Evolutionary conservation across 2,329 filamentous ascomycete species (phyloP).

Genomic region (Xylaria multiplex): DNA sequence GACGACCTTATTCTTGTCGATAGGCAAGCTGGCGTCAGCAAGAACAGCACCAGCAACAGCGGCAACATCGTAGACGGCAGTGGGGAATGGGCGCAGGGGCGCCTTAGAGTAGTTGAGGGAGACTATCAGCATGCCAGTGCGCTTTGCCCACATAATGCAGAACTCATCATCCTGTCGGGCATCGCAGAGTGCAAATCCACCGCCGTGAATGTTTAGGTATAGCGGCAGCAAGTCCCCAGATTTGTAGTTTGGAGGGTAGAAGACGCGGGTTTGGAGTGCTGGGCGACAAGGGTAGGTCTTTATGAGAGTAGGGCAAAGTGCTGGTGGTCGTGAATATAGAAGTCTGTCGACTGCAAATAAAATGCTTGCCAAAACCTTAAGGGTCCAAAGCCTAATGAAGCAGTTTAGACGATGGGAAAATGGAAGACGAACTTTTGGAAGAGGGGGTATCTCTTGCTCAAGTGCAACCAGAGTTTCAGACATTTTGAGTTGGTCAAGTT

Average conservation of each 20-base stretch:
- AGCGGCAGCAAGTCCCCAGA: not conserved
- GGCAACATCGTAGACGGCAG: constrained; percentile 1
- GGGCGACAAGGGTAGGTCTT: constrained; percentile 14
- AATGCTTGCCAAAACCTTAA: constrained; percentile 3
- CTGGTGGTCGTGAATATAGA: not conserved
- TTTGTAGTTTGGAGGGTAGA: constrained; percentile 15
- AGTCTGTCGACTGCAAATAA: not conserved
- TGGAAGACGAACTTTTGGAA: constrained; percentile 3
- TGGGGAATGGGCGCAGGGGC: not conserved
- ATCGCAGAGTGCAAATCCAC: constrained; percentile 9
- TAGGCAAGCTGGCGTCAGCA: not conserved
- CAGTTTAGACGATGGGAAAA: constrained; percentile 8
- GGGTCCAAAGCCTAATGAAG: constrained; percentile 1
- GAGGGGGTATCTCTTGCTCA: constrained; percentile 9
- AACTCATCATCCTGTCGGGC: constrained; percentile 14
- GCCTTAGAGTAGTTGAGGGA: constrained; percentile 13
- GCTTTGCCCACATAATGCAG: constrained; percentile 14
- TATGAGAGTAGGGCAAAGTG: not conserved
- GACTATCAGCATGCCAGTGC: constrained; percentile 3
- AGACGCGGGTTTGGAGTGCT: not conserved
- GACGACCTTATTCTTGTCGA: constrained; percentile 2
- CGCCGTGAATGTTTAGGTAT: constrained; percentile 13
- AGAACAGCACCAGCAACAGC: not conserved
- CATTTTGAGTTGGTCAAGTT: not conserved
- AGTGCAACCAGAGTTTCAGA: not conserved